These are phyloP conservation scores for Fusarium solani-melongenae DNA, from an alignment of 2,329 filamentous ascomycete genomes.

Conservation along the genomic window DNA sequence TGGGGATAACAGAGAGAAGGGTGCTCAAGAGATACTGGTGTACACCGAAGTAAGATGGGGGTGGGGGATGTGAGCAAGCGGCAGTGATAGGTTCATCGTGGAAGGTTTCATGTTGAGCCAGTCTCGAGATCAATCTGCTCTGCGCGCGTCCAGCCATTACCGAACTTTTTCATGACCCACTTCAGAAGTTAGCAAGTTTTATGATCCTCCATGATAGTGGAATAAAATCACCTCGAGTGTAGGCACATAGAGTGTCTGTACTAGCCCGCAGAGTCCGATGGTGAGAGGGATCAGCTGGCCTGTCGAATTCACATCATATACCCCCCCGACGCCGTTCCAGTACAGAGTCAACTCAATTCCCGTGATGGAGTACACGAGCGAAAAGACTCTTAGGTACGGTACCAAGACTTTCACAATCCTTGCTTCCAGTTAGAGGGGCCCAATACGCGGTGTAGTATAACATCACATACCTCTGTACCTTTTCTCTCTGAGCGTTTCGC, in stretches of 20 bases:
- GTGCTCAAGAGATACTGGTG: background rate
- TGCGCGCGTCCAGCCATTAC: background rate
- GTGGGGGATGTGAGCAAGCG: background rate
- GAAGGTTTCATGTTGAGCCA: background rate
- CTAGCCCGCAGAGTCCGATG: background rate
- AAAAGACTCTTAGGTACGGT: background rate
- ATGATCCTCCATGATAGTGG: rapidly evolving
- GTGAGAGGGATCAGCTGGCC: background rate
- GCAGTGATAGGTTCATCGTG: background rate
- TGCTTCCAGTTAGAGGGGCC: background rate
- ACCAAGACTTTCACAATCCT: background rate
- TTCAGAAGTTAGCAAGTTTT: background rate
- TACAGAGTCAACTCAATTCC: background rate
- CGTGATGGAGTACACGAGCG: background rate
- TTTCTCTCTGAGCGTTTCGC: background rate
- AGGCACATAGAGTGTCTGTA: background rate
- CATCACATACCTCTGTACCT: background rate
- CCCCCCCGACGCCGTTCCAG: background rate
- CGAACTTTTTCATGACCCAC: background rate
- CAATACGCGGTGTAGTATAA: background rate
- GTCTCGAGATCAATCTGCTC: background rate
- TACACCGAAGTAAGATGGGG: too few species aligned
- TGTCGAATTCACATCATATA: background rate
- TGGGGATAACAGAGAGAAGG: background rate
- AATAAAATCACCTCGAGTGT: background rate